phyloP scores from a whole-genome alignment of 768 basidiomycete species.

The Tylopilus intermedius region DNA sequence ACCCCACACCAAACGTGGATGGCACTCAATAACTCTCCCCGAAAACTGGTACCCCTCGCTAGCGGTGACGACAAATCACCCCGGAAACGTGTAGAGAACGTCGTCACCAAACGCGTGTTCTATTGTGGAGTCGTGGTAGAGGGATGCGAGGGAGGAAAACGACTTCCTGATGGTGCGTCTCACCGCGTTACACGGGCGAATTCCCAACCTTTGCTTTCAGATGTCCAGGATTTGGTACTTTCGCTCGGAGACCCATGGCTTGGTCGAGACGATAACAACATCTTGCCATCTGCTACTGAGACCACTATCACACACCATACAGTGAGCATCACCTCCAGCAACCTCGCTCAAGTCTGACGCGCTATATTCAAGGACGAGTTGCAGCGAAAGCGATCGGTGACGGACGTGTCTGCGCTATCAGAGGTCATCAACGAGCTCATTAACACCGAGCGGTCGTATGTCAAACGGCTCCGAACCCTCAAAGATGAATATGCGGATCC shows the following conservation, averaged over 20 bases:
- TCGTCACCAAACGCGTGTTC: constrained; percentile 75
- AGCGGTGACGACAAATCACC: constrained; percentile 56
- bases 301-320: constrained; percentile 35
- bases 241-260: constrained; percentile 68
- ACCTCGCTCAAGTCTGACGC: constrained; percentile 11
- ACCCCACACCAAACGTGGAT: constrained; percentile 24
- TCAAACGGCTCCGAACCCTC: constrained; percentile 74
- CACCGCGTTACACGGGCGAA: neutral
- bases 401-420: constrained; percentile 60
- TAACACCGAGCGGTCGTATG: constrained; percentile 84
- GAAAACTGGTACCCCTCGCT: constrained; percentile 71
- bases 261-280: constrained; percentile 44
- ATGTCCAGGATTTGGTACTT: constrained; percentile 73
- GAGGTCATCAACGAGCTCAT: constrained; percentile 85
- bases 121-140: constrained; percentile 90
- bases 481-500: constrained; percentile 91
- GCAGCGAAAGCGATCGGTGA: constrained; percentile 52
- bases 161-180: constrained; percentile 59
- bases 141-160: constrained; percentile 64
- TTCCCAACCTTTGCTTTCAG: constrained; percentile 34
- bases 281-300: constrained; percentile 40
- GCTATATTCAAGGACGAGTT: constrained; percentile 19
- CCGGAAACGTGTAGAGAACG: constrained; percentile 35
- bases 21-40: constrained; percentile 65
- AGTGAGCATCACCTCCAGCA: constrained; percentile 35